Conservation (phyloP, 345 rosid genomes). For the Boechera retrofracta region DNA sequence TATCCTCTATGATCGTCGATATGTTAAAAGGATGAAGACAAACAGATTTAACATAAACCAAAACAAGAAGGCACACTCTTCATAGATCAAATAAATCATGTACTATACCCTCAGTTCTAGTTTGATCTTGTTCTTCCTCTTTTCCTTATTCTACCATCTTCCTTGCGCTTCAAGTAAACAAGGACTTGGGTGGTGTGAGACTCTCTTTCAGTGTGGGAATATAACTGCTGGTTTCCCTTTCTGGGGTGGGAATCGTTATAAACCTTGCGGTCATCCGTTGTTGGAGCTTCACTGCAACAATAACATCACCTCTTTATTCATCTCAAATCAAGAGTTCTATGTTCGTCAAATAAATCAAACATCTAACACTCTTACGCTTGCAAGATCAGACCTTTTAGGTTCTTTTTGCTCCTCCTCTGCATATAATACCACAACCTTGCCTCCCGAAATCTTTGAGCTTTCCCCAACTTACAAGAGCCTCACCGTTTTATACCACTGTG, state of each 20-base stretch:
- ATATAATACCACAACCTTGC: conserved; percentile 3
- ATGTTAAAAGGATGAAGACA: too few relatives aligned
- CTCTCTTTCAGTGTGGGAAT: conserved; percentile 41
- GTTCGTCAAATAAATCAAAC: conserved; percentile 21
- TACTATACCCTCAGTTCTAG: neutral
- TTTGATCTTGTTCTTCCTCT: neutral
- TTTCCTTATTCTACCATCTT: neutral
- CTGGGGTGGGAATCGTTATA: conserved; percentile 24
- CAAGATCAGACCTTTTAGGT: conserved; percentile 24
- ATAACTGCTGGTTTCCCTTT: conserved; percentile 48
- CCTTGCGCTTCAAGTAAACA: conserved; percentile 12
- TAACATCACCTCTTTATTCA: neutral
- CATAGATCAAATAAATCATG: neutral
- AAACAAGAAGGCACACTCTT: neutral
- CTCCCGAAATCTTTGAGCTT: neutral
- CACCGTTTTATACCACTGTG: conserved; percentile 35
- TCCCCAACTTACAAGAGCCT: neutral
- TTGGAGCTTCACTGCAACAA: conserved; percentile 43
- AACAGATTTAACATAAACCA: neutral
- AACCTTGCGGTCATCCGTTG: conserved; percentile 43
- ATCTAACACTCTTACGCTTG: conserved; percentile 27
- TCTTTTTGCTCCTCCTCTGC: conserved; percentile 17
- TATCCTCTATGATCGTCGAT: too few relatives aligned
- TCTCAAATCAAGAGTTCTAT: conserved; percentile 9
- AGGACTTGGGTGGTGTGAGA: neutral